These are phyloP conservation scores for Eutrema heterophyllum DNA, from an alignment of 345 rosid species.

Conservation along the genomic window DNA sequence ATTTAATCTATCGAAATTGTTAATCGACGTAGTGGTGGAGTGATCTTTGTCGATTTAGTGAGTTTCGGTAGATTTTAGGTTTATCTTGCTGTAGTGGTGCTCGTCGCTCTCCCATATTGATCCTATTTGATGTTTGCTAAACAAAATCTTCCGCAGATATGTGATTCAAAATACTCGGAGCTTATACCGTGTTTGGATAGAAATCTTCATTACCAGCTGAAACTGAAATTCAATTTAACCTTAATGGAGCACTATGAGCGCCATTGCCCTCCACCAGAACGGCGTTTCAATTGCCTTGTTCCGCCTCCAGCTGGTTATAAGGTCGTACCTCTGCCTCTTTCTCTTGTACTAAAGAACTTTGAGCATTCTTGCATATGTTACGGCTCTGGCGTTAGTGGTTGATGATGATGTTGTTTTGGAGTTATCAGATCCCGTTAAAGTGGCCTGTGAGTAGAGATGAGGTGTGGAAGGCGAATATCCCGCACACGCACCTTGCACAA, in stretches of 20 bases:
- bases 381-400: constrained; percentile 34
- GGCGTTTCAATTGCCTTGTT: constrained; percentile 84
- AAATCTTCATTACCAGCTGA: constrained; percentile 73
- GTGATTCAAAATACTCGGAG: constrained; percentile 75
- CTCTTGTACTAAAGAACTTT: not conserved
- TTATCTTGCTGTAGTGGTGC: not conserved
- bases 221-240: constrained; percentile 63
- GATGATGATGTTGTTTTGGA: constrained; percentile 37
- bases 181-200: constrained; percentile 92
- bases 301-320: constrained; percentile 89
- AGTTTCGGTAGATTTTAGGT: not conserved
- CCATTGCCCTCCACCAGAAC: constrained; percentile 82
- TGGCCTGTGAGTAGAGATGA: constrained; percentile 98
- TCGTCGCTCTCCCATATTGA: not conserved
- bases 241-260: constrained; percentile 97
- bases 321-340: constrained; percentile 39
- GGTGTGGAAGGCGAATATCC: constrained; percentile 96
- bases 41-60: not conserved
- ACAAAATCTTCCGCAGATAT: constrained; percentile 42
- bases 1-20: not conserved
- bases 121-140: not conserved
- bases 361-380: not conserved
- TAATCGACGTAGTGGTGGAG: not conserved
- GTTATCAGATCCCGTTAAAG: constrained; percentile 76
- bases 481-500: constrained; percentile 90